Evolutionary conservation across 345 rosid genomes (phyloP), one percentile per base, ranked within the genome.

Genomic region (Excoecaria cochinchinensis): DNA sequence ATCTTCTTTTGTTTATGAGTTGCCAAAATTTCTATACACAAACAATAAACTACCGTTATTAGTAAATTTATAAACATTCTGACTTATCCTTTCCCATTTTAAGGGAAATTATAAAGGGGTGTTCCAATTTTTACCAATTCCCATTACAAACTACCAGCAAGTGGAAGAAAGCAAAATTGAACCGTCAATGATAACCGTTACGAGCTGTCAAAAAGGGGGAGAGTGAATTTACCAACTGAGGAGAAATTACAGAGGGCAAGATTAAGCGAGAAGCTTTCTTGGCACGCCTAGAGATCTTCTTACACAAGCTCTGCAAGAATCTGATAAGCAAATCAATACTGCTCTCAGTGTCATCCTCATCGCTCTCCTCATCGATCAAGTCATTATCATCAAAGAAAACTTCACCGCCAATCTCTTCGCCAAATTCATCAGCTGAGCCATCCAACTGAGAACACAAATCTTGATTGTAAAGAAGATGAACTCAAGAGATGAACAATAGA

Each of bases 261-360:
- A 94, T 62, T 10, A 90, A 84, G 22, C 90, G 91, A 7, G 91
- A 86, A 21, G 93, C 91, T 71, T 78, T 94, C 83, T 89, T 91
- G 76, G 92, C 93, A 19, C 94, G 90, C 64, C 82, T 87, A 0
- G 94, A 92, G 64, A 84, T 76, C 64, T 90, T 90, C 84, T 73
- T 84, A 78, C 82, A 87, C 96, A 86, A 81, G 68, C 92, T 85
- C 61, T 82, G 84, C 36, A 89, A 70, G 82, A 92, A 90, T 72
- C 89, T 94, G 25, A 89, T 66, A 69, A 89, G 77, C 82, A 91
- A 87, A 83, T 92, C 97, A 1, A 87, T 48, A 53, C 94, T 90
- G 79, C 94, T 94, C 78, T 94, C 96, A 0, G 85, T 78, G 44
- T 85, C 92, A 12, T 87, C 94, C n/a, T 74, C 85, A 58, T 84